Evolutionary conservation across 1,139 yeast species (phyloP).

Genomic region (Suhomyces wounanorum): DNA sequence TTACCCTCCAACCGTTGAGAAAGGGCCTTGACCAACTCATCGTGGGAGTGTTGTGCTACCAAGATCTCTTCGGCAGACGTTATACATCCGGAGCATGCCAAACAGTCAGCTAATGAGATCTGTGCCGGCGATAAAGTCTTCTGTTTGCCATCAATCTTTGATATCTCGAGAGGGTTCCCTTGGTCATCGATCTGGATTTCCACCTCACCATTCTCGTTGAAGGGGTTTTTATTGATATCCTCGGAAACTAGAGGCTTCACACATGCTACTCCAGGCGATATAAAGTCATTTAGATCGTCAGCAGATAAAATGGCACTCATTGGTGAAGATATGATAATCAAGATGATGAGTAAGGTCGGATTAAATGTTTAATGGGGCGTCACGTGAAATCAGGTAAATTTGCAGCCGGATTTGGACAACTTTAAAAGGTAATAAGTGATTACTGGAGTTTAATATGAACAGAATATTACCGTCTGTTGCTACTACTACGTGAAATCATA

Average conservation of each 20-base stretch:
- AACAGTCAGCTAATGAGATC: slow-evolving; percentile 86
- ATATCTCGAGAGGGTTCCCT: slow-evolving; percentile 72
- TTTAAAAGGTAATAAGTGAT: too few species aligned
- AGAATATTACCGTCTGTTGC: too few species aligned
- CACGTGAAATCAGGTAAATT: slow-evolving; percentile 1
- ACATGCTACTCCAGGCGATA: slow-evolving; percentile 93
- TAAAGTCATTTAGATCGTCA: slow-evolving; percentile 91
- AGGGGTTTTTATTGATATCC: slow-evolving; percentile 10
- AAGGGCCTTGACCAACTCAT: slow-evolving; percentile 67
- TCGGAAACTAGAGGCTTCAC: slow-evolving; percentile 72
- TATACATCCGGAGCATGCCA: slow-evolving; percentile 97
- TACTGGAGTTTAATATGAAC: too few species aligned
- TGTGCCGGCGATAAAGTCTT: slow-evolving; percentile 72
- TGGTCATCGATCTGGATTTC: slow-evolving; percentile 67
- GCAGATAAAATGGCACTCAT: slow-evolving; percentile 91
- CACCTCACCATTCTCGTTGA: slow-evolving; percentile 39
- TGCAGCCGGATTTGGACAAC: neutral
- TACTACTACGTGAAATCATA: too few species aligned
- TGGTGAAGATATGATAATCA: neutral
- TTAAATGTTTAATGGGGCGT: neutral
- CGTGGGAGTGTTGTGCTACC: slow-evolving; percentile 87
- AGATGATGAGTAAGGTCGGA: neutral
- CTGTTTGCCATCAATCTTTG: slow-evolving; percentile 55
- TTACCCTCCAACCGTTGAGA: slow-evolving; percentile 26
- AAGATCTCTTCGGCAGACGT: slow-evolving; percentile 95